Percentiles rank a stretch among this genome's conserved stretches.
Conservation (phyloP, 1,139 yeast genomes). For the Lodderomyces margitis region DNA sequence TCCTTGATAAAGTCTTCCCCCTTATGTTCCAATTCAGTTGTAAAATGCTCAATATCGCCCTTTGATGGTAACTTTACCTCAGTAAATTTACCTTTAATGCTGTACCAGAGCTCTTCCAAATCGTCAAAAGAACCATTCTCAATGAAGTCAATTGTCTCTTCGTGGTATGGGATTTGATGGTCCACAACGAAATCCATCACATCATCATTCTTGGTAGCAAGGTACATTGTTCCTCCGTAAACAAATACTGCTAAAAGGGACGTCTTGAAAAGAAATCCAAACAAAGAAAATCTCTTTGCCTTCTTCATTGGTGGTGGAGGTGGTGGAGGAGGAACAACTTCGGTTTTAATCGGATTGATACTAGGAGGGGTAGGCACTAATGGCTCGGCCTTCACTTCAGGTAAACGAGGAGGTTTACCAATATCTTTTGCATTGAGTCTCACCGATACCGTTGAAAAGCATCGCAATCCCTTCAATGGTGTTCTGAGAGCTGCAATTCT, state of each 20-base stretch:
- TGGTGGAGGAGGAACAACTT: conserved; percentile 10
- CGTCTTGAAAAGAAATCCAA: conserved; percentile 33
- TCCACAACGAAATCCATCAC: conserved; percentile 49
- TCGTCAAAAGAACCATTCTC: conserved; percentile 42
- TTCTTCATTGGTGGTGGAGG: conserved; percentile 13
- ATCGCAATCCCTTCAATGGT: background rate
- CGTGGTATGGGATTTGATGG: conserved; percentile 45
- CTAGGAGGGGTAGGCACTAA: conserved; percentile 10
- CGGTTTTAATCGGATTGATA: conserved; percentile 4
- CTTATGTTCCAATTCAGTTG: conserved; percentile 32
- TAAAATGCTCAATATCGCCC: conserved; percentile 33
- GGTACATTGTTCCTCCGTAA: conserved; percentile 42
- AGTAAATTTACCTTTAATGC: conserved; percentile 22
- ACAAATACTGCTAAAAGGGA: conserved; percentile 28
- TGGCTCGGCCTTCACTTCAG: conserved; percentile 10
- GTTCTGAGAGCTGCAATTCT: conserved; percentile 10
- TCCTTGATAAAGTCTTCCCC: conserved; percentile 39
- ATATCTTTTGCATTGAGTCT: conserved; percentile 11
- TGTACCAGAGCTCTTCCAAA: conserved; percentile 22
- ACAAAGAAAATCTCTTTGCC: conserved; percentile 33
- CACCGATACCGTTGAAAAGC: conserved; percentile 5
- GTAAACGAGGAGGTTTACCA: conserved; percentile 13
- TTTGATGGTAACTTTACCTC: conserved; percentile 31
- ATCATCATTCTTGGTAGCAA: conserved; percentile 45
- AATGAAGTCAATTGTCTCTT: conserved; percentile 39